A percentile compares a stretch with the other conserved stretches of the same genome.
These are phyloP conservation scores for Desmodesmus armatus DNA, from an alignment of 139 green algal genomes.

Conservation along the genomic window DNA sequence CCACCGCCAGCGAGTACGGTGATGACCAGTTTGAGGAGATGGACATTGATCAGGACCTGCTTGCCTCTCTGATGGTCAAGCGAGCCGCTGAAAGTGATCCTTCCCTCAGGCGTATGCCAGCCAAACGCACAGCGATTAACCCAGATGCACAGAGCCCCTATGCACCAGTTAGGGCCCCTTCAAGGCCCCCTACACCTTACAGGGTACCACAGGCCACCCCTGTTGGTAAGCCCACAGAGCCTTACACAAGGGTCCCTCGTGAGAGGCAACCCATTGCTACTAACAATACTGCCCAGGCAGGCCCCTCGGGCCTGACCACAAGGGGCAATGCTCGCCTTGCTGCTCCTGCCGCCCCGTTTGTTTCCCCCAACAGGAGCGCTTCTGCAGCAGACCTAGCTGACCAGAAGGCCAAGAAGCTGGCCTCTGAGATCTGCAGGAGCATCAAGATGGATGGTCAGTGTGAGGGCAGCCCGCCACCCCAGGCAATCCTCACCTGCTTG, in stretches of 20 bases:
- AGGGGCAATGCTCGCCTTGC: too few species aligned
- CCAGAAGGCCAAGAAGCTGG: background rate
- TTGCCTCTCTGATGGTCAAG: background rate
- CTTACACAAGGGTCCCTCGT: background rate
- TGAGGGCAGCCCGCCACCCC: background rate
- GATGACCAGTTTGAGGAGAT: background rate
- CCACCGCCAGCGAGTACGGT: too few species aligned
- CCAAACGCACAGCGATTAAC: background rate
- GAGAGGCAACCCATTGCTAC: background rate
- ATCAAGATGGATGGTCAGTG: background rate
- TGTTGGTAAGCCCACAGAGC: background rate
- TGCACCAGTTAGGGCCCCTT: too few species aligned
- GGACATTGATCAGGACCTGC: background rate
- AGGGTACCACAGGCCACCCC: background rate
- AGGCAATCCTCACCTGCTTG: conserved; percentile 12
- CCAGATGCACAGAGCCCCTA: too few species aligned
- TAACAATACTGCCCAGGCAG: background rate
- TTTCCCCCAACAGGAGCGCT: too few species aligned
- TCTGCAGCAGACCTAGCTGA: background rate
- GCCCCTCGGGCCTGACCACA: too few species aligned
- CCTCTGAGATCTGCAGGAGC: background rate
- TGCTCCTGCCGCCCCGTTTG: too few species aligned
- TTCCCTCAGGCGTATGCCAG: background rate
- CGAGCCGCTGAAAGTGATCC: background rate
- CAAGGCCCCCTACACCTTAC: background rate